Conservation (phyloP, 257 asterid genomes). For the Nicotiana sylvestris region DNA sequence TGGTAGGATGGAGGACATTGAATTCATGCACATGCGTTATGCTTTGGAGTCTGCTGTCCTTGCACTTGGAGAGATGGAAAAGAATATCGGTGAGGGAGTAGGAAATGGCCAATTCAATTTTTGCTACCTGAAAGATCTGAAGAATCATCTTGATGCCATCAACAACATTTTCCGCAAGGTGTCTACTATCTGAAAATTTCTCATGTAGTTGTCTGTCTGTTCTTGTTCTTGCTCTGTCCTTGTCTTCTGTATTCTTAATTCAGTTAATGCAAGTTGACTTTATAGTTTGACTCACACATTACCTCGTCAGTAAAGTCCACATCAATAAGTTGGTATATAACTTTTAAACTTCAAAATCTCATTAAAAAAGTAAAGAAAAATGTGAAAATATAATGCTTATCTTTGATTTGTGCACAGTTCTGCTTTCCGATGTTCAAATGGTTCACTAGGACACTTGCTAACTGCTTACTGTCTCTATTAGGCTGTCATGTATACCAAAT, state of each 20-base stretch:
- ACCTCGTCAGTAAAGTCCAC: not conserved
- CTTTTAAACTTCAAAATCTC: not conserved
- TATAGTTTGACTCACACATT: not conserved
- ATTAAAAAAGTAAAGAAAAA: not conserved
- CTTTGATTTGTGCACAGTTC: not conserved
- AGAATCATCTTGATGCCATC: conserved; percentile 80
- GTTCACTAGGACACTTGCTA: not conserved
- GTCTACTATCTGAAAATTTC: conserved; percentile 18
- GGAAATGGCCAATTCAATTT: conserved; percentile 41
- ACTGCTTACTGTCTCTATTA: not conserved
- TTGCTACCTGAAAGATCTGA: conserved; percentile 63
- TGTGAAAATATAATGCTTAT: conserved; percentile 4
- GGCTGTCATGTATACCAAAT: conserved; percentile 1
- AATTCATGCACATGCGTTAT: conserved; percentile 95
- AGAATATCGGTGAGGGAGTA: conserved; percentile 46
- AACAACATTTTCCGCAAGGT: conserved; percentile 86
- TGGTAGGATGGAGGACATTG: conserved; percentile 94
- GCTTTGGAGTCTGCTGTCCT: conserved; percentile 89
- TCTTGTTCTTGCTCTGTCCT: conserved; percentile 9
- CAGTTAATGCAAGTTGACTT: not conserved
- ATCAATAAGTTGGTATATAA: not conserved
- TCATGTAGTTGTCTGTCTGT: conserved; percentile 12
- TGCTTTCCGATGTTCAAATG: not conserved
- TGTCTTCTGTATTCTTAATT: conserved; percentile 8
- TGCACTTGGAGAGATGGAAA: conserved; percentile 81